These are phyloP conservation scores for Sistotremastrum suecicum DNA, from an alignment of 768 basidiomycete species.

Conservation along the genomic window DNA sequence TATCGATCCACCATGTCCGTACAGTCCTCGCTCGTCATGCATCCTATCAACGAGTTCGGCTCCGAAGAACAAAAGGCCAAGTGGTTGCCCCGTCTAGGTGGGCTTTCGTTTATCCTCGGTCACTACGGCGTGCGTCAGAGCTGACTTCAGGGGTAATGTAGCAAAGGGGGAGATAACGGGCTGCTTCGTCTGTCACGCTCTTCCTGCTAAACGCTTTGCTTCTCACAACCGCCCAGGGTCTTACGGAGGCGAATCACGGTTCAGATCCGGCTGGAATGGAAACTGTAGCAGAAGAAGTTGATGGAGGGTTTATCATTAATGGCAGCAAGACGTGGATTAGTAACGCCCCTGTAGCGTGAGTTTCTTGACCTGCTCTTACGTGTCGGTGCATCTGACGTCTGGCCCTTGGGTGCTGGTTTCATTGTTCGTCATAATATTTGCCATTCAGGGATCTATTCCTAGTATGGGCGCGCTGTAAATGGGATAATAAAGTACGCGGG, in stretches of 20 bases:
- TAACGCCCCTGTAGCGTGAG: slow-evolving; percentile 82
- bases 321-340: slow-evolving; percentile 98
- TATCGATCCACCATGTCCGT: slow-evolving; percentile 93
- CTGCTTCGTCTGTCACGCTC: slow-evolving; percentile 62
- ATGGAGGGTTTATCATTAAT: slow-evolving; percentile 73
- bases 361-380: slow-evolving; percentile 4
- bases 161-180: slow-evolving; percentile 80
- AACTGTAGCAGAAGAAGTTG: slow-evolving; percentile 72
- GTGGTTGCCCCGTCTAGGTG: slow-evolving; percentile 75
- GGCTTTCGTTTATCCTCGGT: slow-evolving; percentile 6
- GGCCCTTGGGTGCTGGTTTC: not conserved
- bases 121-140: not conserved
- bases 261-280: slow-evolving; percentile 99
- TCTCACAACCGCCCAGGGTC: slow-evolving; percentile 36
- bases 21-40: slow-evolving; percentile 94
- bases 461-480: slow-evolving; percentile 89
- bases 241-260: slow-evolving; percentile 94
- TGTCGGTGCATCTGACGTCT: not conserved
- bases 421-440: slow-evolving; percentile 1
- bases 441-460: slow-evolving; percentile 67
- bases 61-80: slow-evolving; percentile 81
- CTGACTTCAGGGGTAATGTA: slow-evolving; percentile 13
- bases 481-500: slow-evolving; percentile 83
- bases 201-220: not conserved
- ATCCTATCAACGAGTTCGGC: slow-evolving; percentile 82